Percentiles rank a stretch among this genome's conserved stretches.
Evolutionary conservation across 2,329 filamentous ascomycete species (phyloP).

Genomic region (Diaporthe citriasiana): DNA sequence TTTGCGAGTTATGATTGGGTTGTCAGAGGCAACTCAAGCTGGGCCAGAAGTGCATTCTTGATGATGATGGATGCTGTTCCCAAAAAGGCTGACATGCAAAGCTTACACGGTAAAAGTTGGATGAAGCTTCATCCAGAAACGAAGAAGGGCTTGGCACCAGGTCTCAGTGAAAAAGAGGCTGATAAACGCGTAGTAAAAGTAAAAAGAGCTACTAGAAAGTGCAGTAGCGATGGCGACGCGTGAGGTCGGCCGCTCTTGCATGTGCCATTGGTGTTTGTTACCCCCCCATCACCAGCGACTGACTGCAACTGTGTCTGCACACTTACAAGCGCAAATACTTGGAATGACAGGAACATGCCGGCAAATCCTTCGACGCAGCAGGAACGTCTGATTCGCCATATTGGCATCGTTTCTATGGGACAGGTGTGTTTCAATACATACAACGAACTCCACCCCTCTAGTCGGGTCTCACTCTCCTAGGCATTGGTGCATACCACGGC

Average conservation of each 20-base stretch:
- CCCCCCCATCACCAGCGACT: not conserved
- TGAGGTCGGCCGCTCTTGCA: slow-evolving; percentile 22
- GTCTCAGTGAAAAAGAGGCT: not conserved
- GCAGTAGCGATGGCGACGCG: slow-evolving; percentile 15
- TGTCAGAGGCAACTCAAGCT: not conserved
- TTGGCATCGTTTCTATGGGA: slow-evolving; percentile 10
- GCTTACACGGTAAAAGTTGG: slow-evolving; percentile 1
- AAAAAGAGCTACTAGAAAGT: slow-evolving; percentile 11
- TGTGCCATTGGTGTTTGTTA: not conserved
- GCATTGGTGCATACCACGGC: not conserved
- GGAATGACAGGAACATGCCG: slow-evolving; percentile 12
- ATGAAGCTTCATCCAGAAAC: slow-evolving; percentile 17
- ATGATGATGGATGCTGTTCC: slow-evolving; percentile 25
- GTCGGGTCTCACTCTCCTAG: not conserved
- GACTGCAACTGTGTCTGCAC: not conserved
- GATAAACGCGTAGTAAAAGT: slow-evolving; percentile 4
- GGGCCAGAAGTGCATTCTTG: slow-evolving; percentile 27
- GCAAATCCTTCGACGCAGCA: not conserved
- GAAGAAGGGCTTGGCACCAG: not conserved
- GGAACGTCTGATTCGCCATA: not conserved
- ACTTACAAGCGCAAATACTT: not conserved
- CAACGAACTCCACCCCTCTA: not conserved
- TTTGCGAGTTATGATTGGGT: slow-evolving; percentile 12
- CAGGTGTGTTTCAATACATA: not conserved
- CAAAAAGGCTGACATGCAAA: slow-evolving; percentile 31